A percentile compares a stretch with the other conserved stretches of the same genome.
phyloP scores from a whole-genome alignment of 129 eudicot species.

The Escallonia herrerae region DNA sequence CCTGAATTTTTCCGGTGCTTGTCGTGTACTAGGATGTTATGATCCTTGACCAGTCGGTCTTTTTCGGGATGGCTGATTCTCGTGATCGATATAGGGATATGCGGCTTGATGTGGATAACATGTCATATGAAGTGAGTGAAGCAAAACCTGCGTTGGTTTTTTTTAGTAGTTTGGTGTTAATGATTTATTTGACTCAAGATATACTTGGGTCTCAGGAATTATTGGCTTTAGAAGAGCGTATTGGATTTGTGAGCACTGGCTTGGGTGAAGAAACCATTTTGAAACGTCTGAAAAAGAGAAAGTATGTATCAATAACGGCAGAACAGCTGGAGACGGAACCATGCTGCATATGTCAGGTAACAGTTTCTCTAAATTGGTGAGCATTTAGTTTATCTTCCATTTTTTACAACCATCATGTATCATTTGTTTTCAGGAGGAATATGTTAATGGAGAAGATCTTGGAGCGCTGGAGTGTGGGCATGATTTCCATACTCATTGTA shows the following conservation, averaged over 20 bases:
- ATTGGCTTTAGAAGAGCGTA: conserved; percentile 85
- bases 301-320: conserved; percentile 9
- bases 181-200: neutral
- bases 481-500: conserved; percentile 63
- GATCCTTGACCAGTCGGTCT: conserved; percentile 72
- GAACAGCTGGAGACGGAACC: conserved; percentile 58
- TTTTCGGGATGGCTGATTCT: conserved; percentile 67
- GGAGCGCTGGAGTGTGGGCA: conserved; percentile 84
- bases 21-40: conserved; percentile 61
- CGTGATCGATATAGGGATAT: conserved; percentile 91
- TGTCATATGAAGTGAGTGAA: conserved; percentile 81
- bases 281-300: conserved; percentile 39
- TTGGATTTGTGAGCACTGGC: conserved; percentile 85
- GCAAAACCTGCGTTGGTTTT: no score
- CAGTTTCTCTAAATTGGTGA: neutral
- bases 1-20: neutral
- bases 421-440: conserved; percentile 51
- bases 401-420: neutral
- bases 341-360: conserved; percentile 85
- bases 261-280: conserved; percentile 59
- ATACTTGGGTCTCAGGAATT: conserved; percentile 52
- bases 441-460: conserved; percentile 54
- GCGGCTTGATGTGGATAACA: conserved; percentile 93
- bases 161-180: neutral
- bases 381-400: neutral